Evolutionary conservation across 116 monocot genomes (phyloP).

Genomic region (Zostera marina): DNA sequence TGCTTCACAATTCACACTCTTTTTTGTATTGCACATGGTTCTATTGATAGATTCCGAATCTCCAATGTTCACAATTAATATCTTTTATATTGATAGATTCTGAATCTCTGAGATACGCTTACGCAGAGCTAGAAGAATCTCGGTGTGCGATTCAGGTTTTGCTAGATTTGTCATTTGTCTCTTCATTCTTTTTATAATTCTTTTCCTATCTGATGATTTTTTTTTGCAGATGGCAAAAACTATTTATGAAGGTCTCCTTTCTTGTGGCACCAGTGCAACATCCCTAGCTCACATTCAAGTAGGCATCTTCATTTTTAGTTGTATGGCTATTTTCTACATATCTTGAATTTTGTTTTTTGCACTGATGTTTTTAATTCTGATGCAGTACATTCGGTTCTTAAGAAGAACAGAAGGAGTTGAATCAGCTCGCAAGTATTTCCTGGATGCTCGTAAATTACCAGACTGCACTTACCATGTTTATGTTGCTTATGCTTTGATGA

Average conservation of each 20-base stretch:
- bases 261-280: conserved; percentile 18
- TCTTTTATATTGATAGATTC: conserved; percentile 43
- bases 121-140: conserved; percentile 89
- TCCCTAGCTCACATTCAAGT: conserved; percentile 87
- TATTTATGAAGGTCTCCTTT: conserved; percentile 77
- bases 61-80: too few species aligned
- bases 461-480: conserved; percentile 89
- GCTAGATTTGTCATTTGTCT: conserved; percentile 3
- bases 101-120: conserved; percentile 76
- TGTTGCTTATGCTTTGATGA: conserved; percentile 92
- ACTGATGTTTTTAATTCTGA: conserved; percentile 7
- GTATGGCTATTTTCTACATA: background rate
- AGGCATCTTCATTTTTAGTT: conserved; percentile 3
- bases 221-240: conserved; percentile 65
- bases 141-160: conserved; percentile 81
- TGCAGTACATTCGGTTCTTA: conserved; percentile 81
- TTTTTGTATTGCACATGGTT: background rate
- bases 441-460: conserved; percentile 73
- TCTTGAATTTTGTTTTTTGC: conserved; percentile 3
- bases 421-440: conserved; percentile 85
- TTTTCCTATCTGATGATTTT: background rate
- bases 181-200: background rate
- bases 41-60: background rate
- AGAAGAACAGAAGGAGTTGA: conserved; percentile 95
- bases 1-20: conserved; percentile 12